These are phyloP conservation scores for Fusarium kyushuense DNA, from an alignment of 2,329 filamentous ascomycete genomes.

Conservation along the genomic window DNA sequence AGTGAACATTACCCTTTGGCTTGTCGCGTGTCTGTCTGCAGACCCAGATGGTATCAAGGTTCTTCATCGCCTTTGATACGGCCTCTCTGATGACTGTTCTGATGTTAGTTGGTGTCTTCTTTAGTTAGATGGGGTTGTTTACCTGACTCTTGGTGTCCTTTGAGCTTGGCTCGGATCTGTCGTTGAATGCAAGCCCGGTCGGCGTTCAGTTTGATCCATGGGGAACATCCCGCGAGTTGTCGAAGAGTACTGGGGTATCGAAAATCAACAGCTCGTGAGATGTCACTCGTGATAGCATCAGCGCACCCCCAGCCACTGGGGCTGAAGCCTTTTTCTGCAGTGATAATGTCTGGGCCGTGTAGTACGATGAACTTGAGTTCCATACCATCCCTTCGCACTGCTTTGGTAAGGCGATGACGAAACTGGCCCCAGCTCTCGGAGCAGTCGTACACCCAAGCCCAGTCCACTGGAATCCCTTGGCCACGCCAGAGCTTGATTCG, in stretches of 20 bases:
- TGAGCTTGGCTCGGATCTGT: conserved; percentile 19
- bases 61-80: background rate
- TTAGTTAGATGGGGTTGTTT: fast-evolving
- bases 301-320: conserved; percentile 42
- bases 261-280: conserved; percentile 47
- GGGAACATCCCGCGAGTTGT: conserved; percentile 38
- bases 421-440: conserved; percentile 38
- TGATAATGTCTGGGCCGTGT: conserved; percentile 45
- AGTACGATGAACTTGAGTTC: conserved; percentile 45
- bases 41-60: conserved; percentile 14
- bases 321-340: conserved; percentile 8
- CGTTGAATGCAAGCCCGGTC: conserved; percentile 18
- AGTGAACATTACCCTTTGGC: conserved; percentile 36
- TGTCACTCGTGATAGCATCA: conserved; percentile 44
- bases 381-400: conserved; percentile 13
- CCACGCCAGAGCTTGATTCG: conserved; percentile 47
- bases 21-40: conserved; percentile 30
- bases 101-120: background rate
- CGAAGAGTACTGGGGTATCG: conserved; percentile 38
- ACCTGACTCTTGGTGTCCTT: conserved; percentile 14
- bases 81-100: background rate
- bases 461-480: conserved; percentile 25
- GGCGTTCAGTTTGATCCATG: conserved; percentile 31
- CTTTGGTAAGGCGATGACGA: conserved; percentile 14
- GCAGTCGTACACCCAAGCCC: conserved; percentile 46